Percentiles rank a stretch among this genome's conserved stretches.
Conservation (phyloP, 495 filamentous ascomycete genomes). For the Alectoria sarmentosa region DNA sequence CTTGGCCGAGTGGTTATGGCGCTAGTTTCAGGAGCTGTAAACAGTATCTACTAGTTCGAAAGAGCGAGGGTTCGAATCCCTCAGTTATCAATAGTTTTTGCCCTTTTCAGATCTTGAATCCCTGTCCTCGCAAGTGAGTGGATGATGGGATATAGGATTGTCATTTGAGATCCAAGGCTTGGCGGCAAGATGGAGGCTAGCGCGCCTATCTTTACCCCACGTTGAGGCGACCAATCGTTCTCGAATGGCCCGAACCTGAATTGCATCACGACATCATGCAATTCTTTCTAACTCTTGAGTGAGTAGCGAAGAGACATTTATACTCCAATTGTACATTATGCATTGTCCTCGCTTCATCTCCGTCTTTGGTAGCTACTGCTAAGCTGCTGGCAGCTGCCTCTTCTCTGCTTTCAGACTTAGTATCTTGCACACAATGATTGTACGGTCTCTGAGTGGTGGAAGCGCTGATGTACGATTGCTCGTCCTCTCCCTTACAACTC, state of each 20-base stretch:
- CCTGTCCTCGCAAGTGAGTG: too few relatives aligned
- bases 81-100: constrained; percentile 23
- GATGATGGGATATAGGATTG: too few relatives aligned
- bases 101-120: not conserved
- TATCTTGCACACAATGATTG: constrained; percentile 3
- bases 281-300: not conserved
- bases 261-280: constrained; percentile 14
- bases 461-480: not conserved
- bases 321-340: not conserved
- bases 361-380: not conserved
- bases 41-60: constrained; percentile 29
- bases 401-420: not conserved
- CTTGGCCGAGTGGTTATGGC: constrained; percentile 29
- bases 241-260: not conserved
- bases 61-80: constrained; percentile 33
- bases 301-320: not conserved
- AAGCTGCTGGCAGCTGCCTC: constrained; percentile 7
- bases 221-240: not conserved
- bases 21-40: constrained; percentile 28
- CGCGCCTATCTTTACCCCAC: not conserved
- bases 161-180: too few relatives aligned
- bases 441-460: not conserved
- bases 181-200: not conserved
- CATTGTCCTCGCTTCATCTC: not conserved
- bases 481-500: not conserved